These are phyloP conservation scores for Ceratobasidium sp. DNA, from an alignment of 1,284 basidiomycete species.

Conservation along the genomic window DNA sequence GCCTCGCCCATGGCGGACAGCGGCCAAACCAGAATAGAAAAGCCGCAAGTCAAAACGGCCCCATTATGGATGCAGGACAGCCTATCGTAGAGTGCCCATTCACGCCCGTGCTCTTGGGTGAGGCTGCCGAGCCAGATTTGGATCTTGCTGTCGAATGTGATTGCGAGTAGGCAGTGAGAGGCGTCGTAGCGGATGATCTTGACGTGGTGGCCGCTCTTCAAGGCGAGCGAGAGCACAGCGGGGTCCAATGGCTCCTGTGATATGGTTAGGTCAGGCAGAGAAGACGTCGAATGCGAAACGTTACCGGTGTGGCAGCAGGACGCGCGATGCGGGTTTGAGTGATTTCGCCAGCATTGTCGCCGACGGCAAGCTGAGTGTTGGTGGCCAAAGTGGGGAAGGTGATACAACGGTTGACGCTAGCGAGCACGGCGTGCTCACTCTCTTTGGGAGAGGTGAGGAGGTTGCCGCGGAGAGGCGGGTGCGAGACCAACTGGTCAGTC, in stretches of 20 bases:
- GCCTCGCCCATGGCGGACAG: not conserved
- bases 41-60: not conserved
- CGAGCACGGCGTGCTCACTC: not conserved
- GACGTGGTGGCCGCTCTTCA: not conserved
- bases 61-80: not conserved
- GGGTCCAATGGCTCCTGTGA: not conserved
- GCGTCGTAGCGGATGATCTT: not conserved
- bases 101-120: not conserved
- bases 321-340: not conserved
- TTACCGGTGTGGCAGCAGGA: not conserved
- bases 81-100: not conserved
- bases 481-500: too few species aligned
- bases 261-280: not conserved
- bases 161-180: not conserved
- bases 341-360: not conserved
- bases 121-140: not conserved
- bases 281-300: not conserved
- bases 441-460: too few species aligned
- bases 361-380: not conserved
- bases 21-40: not conserved
- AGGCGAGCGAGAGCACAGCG: not conserved
- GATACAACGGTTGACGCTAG: not conserved
- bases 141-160: not conserved
- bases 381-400: not conserved
- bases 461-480: too few species aligned